A percentile compares a stretch with the other conserved stretches of the same genome.
Evolutionary conservation across 345 rosid genomes (phyloP).

Genomic region (Limnanthes douglasii): DNA sequence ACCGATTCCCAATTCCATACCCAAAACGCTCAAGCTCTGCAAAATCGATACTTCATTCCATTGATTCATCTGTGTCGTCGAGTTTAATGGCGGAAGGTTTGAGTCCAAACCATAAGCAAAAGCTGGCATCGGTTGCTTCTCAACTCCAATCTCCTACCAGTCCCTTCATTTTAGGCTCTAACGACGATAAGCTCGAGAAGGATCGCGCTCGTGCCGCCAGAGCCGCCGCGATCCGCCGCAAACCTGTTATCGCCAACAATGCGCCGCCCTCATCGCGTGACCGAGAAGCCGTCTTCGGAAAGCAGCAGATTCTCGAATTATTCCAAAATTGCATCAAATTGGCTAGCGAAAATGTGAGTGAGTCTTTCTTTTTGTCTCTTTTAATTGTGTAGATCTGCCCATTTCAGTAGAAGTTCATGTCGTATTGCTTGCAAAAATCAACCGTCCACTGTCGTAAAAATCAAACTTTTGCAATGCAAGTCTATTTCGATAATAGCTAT

Average conservation of each 20-base stretch:
- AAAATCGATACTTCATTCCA: too few relatives aligned
- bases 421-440: too few relatives aligned
- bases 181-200: slow-evolving; percentile 63
- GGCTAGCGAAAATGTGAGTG: slow-evolving; percentile 78
- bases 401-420: too few relatives aligned
- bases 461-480: too few relatives aligned
- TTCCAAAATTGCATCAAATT: slow-evolving; percentile 87
- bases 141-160: slow-evolving; percentile 73
- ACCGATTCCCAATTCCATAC: neutral
- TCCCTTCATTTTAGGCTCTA: slow-evolving; percentile 73
- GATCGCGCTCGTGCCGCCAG: slow-evolving; percentile 90
- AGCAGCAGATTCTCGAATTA: slow-evolving; percentile 72
- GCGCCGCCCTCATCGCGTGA: slow-evolving; percentile 16
- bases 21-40: neutral
- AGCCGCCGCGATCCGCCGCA: slow-evolving; percentile 76
- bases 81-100: slow-evolving; percentile 53
- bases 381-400: too few relatives aligned
- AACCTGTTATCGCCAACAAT: slow-evolving; percentile 18
- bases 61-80: too few relatives aligned
- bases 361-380: neutral
- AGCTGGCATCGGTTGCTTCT: slow-evolving; percentile 20
- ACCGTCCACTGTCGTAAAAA: too few relatives aligned
- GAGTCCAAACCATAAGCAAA: slow-evolving; percentile 64
- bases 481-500: too few relatives aligned
- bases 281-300: slow-evolving; percentile 46